Evolutionary conservation across 73 alveolate species (phyloP).

Genomic region (Paramecium biaurelia): DNA sequence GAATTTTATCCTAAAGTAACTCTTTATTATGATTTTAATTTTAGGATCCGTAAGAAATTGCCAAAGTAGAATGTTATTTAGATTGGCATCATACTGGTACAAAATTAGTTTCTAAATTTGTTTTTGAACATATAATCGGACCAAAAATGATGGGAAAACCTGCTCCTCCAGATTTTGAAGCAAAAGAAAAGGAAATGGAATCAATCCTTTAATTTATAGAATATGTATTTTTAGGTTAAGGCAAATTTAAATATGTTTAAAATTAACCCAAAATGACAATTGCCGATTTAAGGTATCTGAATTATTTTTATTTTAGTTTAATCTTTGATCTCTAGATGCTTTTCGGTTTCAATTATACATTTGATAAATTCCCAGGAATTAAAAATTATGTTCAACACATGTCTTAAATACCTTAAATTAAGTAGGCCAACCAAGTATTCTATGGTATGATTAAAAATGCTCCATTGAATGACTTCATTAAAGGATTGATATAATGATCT

Average conservation of each 20-base stretch:
- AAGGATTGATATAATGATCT: not conserved
- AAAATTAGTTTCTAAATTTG: not conserved
- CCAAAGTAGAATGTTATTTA: not conserved
- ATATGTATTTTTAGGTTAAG: conserved; percentile 26
- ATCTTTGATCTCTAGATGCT: not conserved
- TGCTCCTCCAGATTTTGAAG: not conserved
- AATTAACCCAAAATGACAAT: not conserved
- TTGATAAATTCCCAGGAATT: not conserved
- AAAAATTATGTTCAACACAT: not conserved
- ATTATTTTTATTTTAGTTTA: not conserved
- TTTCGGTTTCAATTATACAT: not conserved
- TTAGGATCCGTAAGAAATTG: conserved; percentile 25
- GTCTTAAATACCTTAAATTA: not conserved
- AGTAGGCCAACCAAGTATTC: not conserved
- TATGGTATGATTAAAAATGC: not conserved
- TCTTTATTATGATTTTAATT: not conserved
- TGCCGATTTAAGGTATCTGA: conserved; percentile 39
- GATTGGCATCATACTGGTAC: conserved; percentile 57
- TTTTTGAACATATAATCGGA: not conserved
- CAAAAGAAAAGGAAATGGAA: conserved; percentile 5
- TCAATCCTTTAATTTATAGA: not conserved
- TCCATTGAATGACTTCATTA: not conserved
- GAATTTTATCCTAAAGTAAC: conserved; percentile 29
- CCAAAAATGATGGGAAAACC: conserved; percentile 19
- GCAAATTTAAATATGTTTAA: conserved; percentile 33